Conservation (phyloP, 352 stramenopile genomes). For the Pseudoperonospora humuli region DNA sequence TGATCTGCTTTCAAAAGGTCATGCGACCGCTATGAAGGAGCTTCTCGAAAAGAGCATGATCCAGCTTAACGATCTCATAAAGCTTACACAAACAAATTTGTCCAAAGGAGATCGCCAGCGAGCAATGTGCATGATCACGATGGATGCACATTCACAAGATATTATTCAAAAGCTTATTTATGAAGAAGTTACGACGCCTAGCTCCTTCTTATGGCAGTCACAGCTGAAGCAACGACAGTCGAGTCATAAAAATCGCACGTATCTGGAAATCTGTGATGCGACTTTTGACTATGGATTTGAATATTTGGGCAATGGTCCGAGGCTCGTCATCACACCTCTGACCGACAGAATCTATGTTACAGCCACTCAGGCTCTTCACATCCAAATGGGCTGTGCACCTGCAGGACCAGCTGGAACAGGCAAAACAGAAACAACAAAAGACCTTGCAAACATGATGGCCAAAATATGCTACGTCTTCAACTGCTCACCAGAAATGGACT, state of each 20-base stretch:
- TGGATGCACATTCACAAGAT: conserved; percentile 89
- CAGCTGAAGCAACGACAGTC: conserved; percentile 84
- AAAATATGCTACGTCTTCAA: conserved; percentile 95
- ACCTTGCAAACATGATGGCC: conserved; percentile 88
- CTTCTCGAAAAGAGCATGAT: conserved; percentile 79
- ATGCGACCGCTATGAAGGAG: conserved; percentile 77
- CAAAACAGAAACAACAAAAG: conserved; percentile 94
- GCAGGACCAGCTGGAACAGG: too few species aligned
- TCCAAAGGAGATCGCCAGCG: conserved; percentile 84
- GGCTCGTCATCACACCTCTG: conserved; percentile 91
- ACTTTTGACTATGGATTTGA: conserved; percentile 93
- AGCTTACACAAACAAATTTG: conserved; percentile 80
- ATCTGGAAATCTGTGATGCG: conserved; percentile 88
- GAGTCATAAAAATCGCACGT: conserved; percentile 41
- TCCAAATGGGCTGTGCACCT: conserved; percentile 93
- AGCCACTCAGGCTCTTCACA: conserved; percentile 90
- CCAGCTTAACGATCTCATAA: conserved; percentile 90
- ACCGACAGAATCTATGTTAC: conserved; percentile 95
- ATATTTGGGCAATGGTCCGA: conserved; percentile 90
- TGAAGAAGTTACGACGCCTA: conserved; percentile 61
- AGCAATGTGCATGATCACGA: conserved; percentile 93
- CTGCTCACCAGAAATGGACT: conserved; percentile 94
- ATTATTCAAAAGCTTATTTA: conserved; percentile 89
- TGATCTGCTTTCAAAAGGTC: conserved; percentile 48
- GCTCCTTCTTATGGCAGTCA: conserved; percentile 90